Base-by-base conservation (phyloP, 2,329 filamentous ascomycete genomes). In the Endoconidiophora laricicola region DNA sequence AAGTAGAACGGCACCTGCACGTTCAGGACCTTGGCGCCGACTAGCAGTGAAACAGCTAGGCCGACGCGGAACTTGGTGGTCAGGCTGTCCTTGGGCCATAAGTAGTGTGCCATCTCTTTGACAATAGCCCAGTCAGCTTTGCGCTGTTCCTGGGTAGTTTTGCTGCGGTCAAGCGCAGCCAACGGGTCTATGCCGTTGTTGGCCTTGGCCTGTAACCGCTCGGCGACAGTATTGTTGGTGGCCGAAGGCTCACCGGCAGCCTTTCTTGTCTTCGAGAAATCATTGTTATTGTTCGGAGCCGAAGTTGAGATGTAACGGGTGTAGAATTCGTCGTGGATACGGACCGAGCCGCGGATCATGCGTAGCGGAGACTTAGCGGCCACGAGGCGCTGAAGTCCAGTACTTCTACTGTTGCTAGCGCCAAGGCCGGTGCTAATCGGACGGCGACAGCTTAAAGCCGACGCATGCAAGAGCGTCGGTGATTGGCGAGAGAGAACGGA, bases 1-100 rank as follows among this genome's bases (percentile, higher is more conserved):
- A 98, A 98, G 71, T 95, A 98, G 63, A 98, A 98, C 0, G 91
- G 91, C 44, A 98, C 86, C 68, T 98, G 87, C 14, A 98, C 91
- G 64, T 96, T 98, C 60, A 98, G 71, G 45, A 94, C 78, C 73
- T 98, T 98, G 61, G 87, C 86, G 53, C 88, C 86, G 20, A 98
- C 68, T 37, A 98, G 73, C 55, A 98, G 67, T 6, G 74, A 78
- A 3, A 98, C 74, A n/a, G 90, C 87, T 44, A 94, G 67, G 9
- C 83, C 77, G 33, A 98, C 91, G 55, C 91, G 80, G 55, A 88
- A 67, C 62, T 93, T 86, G 3, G 87, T 93, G 41, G 62, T 61
- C 44, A 63, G 55, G 50, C 80, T 80, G 63, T 88, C 79, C 69
- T 91, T 94, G 20, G 91, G 91, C 91, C 91, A 98, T 20, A 98